Evolutionary conservation across 345 rosid species (phyloP).

Genomic region (Stellera chamaejasme): DNA sequence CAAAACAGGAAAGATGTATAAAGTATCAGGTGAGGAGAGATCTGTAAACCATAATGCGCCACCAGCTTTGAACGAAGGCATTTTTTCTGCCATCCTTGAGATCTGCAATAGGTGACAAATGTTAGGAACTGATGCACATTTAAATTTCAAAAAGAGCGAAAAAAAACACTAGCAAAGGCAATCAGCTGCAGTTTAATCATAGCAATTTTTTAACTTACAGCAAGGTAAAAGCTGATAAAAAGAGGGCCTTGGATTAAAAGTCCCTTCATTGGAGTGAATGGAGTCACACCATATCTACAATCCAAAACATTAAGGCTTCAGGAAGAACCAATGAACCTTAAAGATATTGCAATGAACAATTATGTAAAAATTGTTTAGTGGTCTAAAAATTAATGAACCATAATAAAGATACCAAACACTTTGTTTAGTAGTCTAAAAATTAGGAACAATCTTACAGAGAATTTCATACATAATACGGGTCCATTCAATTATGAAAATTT

Average conservation of each 20-base stretch:
- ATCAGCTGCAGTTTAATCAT: not conserved
- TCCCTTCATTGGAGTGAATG: slow-evolving; percentile 81
- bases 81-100: slow-evolving; percentile 78
- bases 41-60: slow-evolving; percentile 83
- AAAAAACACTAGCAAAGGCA: not conserved
- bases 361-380: no score
- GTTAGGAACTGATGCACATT: slow-evolving; percentile 1
- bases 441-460: no score
- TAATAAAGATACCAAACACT: no score
- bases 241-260: slow-evolving; percentile 70
- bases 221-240: slow-evolving; percentile 71
- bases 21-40: slow-evolving; percentile 62
- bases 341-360: no score
- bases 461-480: no score
- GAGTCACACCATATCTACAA: slow-evolving; percentile 73
- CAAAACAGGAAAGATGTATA: slow-evolving; percentile 63
- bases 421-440: no score
- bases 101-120: slow-evolving; percentile 30
- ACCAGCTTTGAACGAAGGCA: slow-evolving; percentile 73
- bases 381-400: no score
- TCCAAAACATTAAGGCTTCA: no score
- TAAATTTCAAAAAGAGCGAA: not conserved
- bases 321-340: no score
- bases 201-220: slow-evolving; percentile 42
- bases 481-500: no score